These are phyloP conservation scores for Salvia hispanica DNA, from an alignment of 257 asterid genomes.

Conservation along the genomic window DNA sequence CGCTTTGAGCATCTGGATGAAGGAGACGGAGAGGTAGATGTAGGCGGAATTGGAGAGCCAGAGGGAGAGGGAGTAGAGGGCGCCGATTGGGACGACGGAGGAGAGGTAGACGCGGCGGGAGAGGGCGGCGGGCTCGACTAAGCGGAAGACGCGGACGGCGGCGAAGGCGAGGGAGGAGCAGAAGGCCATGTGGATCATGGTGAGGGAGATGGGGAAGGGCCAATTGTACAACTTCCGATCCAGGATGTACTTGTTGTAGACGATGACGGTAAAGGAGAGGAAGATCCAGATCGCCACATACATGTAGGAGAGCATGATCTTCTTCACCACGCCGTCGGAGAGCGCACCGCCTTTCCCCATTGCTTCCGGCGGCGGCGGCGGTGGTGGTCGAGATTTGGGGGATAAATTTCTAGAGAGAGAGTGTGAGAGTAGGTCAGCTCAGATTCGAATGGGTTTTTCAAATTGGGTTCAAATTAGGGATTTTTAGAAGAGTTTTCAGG, in stretches of 20 bases:
- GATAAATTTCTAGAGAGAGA: not conserved
- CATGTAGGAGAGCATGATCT: constrained; percentile 59
- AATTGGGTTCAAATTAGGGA: constrained; percentile 5
- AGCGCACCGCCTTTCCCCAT: constrained; percentile 65
- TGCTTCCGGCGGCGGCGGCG: constrained; percentile 17
- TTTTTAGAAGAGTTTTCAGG: not conserved
- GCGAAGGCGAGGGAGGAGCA: constrained; percentile 70
- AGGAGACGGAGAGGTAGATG: constrained; percentile 71
- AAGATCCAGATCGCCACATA: constrained; percentile 72
- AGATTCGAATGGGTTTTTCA: constrained; percentile 19
- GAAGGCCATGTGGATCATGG: constrained; percentile 81
- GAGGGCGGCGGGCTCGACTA: constrained; percentile 66
- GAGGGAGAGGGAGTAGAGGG: constrained; percentile 63
- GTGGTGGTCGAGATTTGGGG: not conserved
- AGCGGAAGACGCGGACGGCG: constrained; percentile 56
- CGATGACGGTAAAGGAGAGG: constrained; percentile 73
- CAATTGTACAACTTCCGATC: constrained; percentile 29
- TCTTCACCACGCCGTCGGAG: constrained; percentile 60
- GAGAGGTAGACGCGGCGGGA: constrained; percentile 60
- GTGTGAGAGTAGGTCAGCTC: constrained; percentile 22
- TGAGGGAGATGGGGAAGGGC: constrained; percentile 32
- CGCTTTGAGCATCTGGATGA: constrained; percentile 79
- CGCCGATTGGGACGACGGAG: constrained; percentile 76
- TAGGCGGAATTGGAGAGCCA: constrained; percentile 82
- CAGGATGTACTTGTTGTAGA: constrained; percentile 83